Base-by-base conservation (phyloP, 768 basidiomycete species). In the Termitomyces heimii region DNA sequence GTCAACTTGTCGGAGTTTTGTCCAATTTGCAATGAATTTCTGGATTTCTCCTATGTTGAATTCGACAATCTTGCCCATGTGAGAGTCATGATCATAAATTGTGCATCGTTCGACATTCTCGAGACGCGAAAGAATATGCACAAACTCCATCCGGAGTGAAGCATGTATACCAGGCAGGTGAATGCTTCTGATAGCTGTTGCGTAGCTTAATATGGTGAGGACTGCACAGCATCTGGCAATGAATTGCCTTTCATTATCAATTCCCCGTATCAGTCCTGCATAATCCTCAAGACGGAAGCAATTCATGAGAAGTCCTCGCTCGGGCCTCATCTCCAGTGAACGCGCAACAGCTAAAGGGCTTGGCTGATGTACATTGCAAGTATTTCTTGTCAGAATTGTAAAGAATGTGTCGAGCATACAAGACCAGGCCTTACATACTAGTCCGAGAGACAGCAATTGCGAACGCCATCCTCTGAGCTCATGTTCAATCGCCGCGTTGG, bases 371-470 rank as follows among this genome's bases (percentile, higher is more conserved):
- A 26, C 40, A 12, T 44, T 32, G 26, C 55, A 46, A 12, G 49
- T 52, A 12, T 14, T 45, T 12, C 49, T 45, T 32, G 55, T 56
- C 14, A 59, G 40, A 20, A 52, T 20, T 2, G 20, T 31, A 34
- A 62, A 62, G 52, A 59, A 62, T 14, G 52, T 37, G 40, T 62
- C 61, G 24, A 62, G 51, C 18, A 59, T 46, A 37, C 54, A 50
- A 34, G 57, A 55, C 58, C 61, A 62, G 32, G 58, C 43, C 34
- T 59, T 62, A 43, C 54, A 58, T 2, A 59, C 58, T 16, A 59
- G 18, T 1, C 53, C 61, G 8, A 59, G 29, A n/a, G 54, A 62
- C 29, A 55, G 35, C 5, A 62, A 10, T 9, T 37, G 6, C 9
- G 57, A 40, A 16, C 61, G 51, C 61, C 61, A 62, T n/a, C 47